phyloP scores from a whole-genome alignment of 2,329 filamentous ascomycete genomes.

The Akanthomyces muscarius region DNA sequence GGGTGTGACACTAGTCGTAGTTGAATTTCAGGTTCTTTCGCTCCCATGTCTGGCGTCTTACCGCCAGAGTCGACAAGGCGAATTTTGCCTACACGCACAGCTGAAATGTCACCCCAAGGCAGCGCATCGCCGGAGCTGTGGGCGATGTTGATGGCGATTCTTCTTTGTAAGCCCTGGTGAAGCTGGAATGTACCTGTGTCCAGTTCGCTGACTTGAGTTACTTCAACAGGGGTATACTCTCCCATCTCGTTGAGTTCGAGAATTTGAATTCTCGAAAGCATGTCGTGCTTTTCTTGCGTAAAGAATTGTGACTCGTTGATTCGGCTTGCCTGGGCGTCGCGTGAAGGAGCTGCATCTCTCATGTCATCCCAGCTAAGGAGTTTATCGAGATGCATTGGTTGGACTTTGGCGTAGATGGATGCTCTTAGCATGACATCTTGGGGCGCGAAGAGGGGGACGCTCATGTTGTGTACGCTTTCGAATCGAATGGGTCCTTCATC shows the following conservation, averaged over 20 bases:
- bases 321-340: conserved; percentile 56
- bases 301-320: conserved; percentile 91
- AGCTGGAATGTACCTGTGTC: conserved; percentile 92
- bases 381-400: conserved; percentile 92
- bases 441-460: conserved; percentile 70
- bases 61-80: conserved; percentile 80
- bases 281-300: conserved; percentile 87
- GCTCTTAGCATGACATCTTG: conserved; percentile 74
- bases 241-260: conserved; percentile 89
- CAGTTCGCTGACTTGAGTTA: conserved; percentile 76
- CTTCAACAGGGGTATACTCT: conserved; percentile 87
- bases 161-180: conserved; percentile 87
- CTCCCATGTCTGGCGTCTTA: conserved; percentile 75
- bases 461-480: conserved; percentile 98
- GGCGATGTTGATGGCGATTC: conserved; percentile 81
- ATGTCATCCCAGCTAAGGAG: conserved; percentile 98
- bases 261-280: conserved; percentile 83
- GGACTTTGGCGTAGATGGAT: conserved; percentile 87
- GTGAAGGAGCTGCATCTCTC: conserved; percentile 68
- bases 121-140: conserved; percentile 86
- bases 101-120: conserved; percentile 80
- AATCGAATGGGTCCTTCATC: conserved; percentile 91
- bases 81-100: conserved; percentile 74
- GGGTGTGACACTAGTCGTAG: conserved; percentile 76
- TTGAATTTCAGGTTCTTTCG: conserved; percentile 67